Base-by-base conservation (phyloP, 2,329 filamentous ascomycete genomes). In the Clarireedia hainanense region DNA sequence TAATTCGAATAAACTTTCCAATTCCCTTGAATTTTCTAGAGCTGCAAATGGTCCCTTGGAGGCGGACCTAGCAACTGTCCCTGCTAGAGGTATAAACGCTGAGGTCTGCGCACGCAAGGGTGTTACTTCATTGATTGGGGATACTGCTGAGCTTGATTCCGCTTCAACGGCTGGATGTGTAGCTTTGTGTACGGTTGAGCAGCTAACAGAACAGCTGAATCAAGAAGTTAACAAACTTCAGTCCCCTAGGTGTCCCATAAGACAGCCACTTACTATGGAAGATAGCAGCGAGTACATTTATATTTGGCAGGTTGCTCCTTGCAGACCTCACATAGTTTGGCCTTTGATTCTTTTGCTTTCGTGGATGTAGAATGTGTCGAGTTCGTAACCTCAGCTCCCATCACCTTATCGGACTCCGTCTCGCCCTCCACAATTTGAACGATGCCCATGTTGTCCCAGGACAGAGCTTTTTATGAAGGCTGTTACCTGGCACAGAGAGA, bases 231-330 rank as follows among this genome's bases (percentile, higher is more conserved):
- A 40, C n/a, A 49, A 23, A 7, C 10, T 6, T 34, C 45, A 24
- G 6, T 24, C 3, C 20, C 15, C 6, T 6, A 6, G 12, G 14
- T 2, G 14, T 6, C 12, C n/a, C 4, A 26, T 15, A 23, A 34
- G 30, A 14, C 17, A 43, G 5, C 34, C 60, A 70, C 80, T 65
- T 72, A 85, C 83, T 83, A 85, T 58, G 77, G 76, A 23, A 79
- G 63, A 48, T 74, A 69, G 66, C 83, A 86, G 27, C 75, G 74
- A n/a, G 79, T 73, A 60, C 83, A 86, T 63, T 83, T 85, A 69
- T 86, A 86, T 67, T 82, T 85, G 30, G 74, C 74, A 20, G 75
- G 71, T 4, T 74, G 74, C 36, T 68, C 64, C 27, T 76, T 67
- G 66, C 83, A 86, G 34, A 83, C 72, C 5, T 75, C 75, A 62